Conservation (phyloP, 2,329 filamentous ascomycete genomes). For the Byssoonygena ceratinophila region DNA sequence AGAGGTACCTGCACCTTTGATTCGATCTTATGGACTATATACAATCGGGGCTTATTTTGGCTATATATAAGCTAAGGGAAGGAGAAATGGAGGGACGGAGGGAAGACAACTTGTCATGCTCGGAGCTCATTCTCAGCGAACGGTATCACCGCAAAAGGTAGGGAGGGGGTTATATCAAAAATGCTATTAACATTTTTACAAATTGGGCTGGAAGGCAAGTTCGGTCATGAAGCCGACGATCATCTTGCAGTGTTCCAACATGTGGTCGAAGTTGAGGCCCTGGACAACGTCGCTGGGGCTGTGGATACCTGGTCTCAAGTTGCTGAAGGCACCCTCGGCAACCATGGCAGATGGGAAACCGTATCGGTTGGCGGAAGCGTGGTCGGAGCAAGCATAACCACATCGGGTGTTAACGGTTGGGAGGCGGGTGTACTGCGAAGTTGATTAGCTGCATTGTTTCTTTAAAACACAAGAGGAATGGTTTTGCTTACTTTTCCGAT, state of each 20-base stretch:
- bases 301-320: conserved; percentile 61
- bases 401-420: conserved; percentile 80
- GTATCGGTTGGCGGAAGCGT: conserved; percentile 55
- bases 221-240: conserved; percentile 76
- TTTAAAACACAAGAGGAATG: not conserved
- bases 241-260: conserved; percentile 80
- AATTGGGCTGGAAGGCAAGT: conserved; percentile 48
- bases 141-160: not conserved
- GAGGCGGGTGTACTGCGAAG: conserved; percentile 65
- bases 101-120: not conserved
- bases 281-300: conserved; percentile 60
- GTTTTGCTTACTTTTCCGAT: conserved; percentile 50
- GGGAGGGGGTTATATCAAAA: not conserved
- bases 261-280: conserved; percentile 71
- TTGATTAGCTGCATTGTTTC: not conserved
- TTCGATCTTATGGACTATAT: too few species aligned
- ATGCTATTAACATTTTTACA: not conserved
- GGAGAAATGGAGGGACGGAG: not conserved
- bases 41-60: not conserved
- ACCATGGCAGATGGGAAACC: conserved; percentile 57
- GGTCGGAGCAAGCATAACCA: conserved; percentile 70
- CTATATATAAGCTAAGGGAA: not conserved
- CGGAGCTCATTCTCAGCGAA: not conserved
- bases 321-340: conserved; percentile 51
- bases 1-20: too few species aligned